Conservation (phyloP, 176 grass and related monocot genomes). For the Hyparrhenia diplandra region DNA sequence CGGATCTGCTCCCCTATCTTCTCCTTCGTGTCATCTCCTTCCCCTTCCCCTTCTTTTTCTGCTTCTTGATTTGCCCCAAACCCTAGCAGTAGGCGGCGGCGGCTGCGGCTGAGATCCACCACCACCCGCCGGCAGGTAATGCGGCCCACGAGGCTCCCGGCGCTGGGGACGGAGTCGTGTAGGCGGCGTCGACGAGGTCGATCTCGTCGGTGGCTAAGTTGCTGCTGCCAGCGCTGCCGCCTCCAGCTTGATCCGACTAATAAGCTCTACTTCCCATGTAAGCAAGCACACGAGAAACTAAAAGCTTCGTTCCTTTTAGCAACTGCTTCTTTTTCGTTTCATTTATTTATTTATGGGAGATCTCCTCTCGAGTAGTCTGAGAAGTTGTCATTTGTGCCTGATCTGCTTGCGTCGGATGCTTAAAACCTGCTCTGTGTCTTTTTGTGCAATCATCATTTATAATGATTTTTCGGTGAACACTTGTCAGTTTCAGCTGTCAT, state of each 20-base stretch:
- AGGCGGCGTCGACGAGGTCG: conserved; percentile 42
- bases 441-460: neutral
- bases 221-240: conserved; percentile 65
- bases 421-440: neutral
- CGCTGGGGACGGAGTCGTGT: conserved; percentile 21
- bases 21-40: too few relatives aligned
- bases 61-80: too few relatives aligned
- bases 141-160: conserved; percentile 33
- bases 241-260: conserved; percentile 82
- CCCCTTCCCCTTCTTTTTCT: too few relatives aligned
- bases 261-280: conserved; percentile 99
- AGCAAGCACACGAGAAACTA: conserved; percentile 23
- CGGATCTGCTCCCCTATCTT: too few relatives aligned
- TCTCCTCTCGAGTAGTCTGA: neutral
- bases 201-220: conserved; percentile 81
- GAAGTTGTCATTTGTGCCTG: conserved; percentile 15
- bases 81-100: too few relatives aligned
- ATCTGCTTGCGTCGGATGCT: neutral
- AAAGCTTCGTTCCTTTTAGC: neutral
- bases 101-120: conserved; percentile 52
- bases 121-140: conserved; percentile 53
- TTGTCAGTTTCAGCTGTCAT: too few relatives aligned
- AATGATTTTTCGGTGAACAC: too few relatives aligned
- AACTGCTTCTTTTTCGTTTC: conserved; percentile 15
- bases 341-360: conserved; percentile 32